Evolutionary conservation across 2,329 filamentous ascomycete species (phyloP).

Genomic region (Phialophora expanda): DNA sequence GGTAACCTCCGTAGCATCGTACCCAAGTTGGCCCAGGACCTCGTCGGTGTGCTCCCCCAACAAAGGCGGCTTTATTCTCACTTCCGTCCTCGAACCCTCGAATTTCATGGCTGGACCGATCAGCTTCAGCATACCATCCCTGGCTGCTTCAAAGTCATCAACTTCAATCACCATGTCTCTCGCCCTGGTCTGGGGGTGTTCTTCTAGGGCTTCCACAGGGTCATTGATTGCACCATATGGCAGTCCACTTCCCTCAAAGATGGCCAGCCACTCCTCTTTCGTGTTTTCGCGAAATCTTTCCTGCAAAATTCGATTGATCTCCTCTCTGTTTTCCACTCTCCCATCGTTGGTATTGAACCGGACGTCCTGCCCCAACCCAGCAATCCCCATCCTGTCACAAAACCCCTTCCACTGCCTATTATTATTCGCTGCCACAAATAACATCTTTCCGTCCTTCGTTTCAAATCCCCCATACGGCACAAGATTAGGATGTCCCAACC

Average conservation of each 20-base stretch:
- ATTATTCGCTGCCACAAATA: conserved; percentile 39
- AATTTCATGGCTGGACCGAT: conserved; percentile 39
- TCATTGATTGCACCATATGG: conserved; percentile 39
- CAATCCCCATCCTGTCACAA: conserved; percentile 30
- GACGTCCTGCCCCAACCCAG: conserved; percentile 26
- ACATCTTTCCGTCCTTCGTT: conserved; percentile 32
- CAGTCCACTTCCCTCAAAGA: conserved; percentile 38
- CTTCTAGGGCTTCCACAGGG: conserved; percentile 36
- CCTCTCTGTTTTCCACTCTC: conserved; percentile 35
- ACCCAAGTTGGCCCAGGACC: conserved; percentile 32
- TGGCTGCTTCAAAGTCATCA: conserved; percentile 35
- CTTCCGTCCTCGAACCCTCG: conserved; percentile 26
- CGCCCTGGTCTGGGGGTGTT: conserved; percentile 33
- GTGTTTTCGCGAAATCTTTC: conserved; percentile 32
- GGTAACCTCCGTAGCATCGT: conserved; percentile 31
- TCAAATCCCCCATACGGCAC: conserved; percentile 37
- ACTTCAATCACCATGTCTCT: conserved; percentile 37
- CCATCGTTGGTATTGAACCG: conserved; percentile 36
- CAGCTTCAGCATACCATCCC: conserved; percentile 33
- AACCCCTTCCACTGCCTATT: conserved; percentile 38
- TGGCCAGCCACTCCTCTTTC: conserved; percentile 32
- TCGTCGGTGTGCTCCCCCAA: conserved; percentile 37
- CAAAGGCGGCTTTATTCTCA: conserved; percentile 35
- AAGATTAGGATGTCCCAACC: conserved; percentile 35
- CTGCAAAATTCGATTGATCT: conserved; percentile 33